Conservation (phyloP, 805 yeast genomes). For the Debaryomyces prosopidis region DNA sequence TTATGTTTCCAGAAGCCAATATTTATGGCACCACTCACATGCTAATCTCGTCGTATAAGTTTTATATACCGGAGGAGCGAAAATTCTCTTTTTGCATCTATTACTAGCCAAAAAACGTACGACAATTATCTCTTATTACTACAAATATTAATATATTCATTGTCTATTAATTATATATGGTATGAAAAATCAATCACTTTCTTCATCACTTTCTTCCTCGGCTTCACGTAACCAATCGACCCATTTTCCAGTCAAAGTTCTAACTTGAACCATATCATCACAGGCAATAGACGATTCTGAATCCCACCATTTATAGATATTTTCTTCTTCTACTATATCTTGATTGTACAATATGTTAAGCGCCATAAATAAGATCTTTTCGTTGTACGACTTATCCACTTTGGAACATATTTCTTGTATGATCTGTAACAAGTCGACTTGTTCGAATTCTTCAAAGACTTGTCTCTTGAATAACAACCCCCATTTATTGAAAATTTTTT, state of each 20-base stretch:
- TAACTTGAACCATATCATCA: constrained; percentile 47
- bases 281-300: constrained; percentile 32
- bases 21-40: background rate
- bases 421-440: constrained; percentile 63
- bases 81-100: background rate
- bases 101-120: too few relatives aligned
- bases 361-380: constrained; percentile 52
- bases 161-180: background rate
- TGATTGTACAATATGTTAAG: constrained; percentile 68
- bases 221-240: constrained; percentile 87
- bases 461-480: constrained; percentile 78
- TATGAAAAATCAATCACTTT: constrained; percentile 21
- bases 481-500: constrained; percentile 80
- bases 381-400: constrained; percentile 42
- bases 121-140: too few relatives aligned
- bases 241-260: constrained; percentile 67
- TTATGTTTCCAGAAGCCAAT: too few relatives aligned
- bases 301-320: constrained; percentile 82
- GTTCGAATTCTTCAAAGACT: constrained; percentile 79
- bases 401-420: constrained; percentile 46
- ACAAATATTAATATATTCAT: background rate
- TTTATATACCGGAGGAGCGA: background rate
- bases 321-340: constrained; percentile 82
- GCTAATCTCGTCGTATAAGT: background rate
- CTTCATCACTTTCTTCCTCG: constrained; percentile 51